Conservation (phyloP, 2,329 filamentous ascomycete species). For the Colletotrichum tabaci region DNA sequence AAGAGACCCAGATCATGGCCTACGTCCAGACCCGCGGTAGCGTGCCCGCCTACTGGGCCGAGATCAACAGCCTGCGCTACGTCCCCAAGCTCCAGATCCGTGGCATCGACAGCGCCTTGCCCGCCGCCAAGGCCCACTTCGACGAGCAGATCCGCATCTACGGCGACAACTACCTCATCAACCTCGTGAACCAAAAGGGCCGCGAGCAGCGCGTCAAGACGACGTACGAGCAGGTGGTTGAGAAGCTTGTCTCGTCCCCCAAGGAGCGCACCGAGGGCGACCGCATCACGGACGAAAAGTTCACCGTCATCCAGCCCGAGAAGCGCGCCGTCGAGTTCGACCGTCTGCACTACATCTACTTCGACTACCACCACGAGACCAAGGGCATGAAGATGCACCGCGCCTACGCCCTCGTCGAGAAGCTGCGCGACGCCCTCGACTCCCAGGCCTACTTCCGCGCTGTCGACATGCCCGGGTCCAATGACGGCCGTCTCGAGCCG, state of each 20-base stretch:
- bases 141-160: conserved; percentile 94
- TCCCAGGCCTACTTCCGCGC: conserved; percentile 94
- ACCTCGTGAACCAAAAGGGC: conserved; percentile 96
- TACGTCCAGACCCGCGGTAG: conserved; percentile 98
- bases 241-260: conserved; percentile 79
- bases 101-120: conserved; percentile 83
- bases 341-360: conserved; percentile 95
- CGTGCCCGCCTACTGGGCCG: conserved; percentile 95
- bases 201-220: conserved; percentile 91
- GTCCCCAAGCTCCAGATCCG: conserved; percentile 91
- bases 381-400: conserved; percentile 96
- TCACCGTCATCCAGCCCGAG: conserved; percentile 80
- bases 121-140: conserved; percentile 89
- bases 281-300: conserved; percentile 80
- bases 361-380: conserved; percentile 98
- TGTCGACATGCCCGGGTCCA: conserved; percentile 83
- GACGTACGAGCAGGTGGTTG: conserved; percentile 92
- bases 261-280: conserved; percentile 77
- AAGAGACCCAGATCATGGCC: conserved; percentile 90
- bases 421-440: conserved; percentile 81
- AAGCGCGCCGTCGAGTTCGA: conserved; percentile 77
- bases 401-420: conserved; percentile 87
- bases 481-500: conserved; percentile 81
- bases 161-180: conserved; percentile 97
- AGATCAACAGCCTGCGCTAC: conserved; percentile 94